These are phyloP conservation scores for Prunus armeniaca DNA, from an alignment of 306 rosid genomes.

Conservation along the genomic window DNA sequence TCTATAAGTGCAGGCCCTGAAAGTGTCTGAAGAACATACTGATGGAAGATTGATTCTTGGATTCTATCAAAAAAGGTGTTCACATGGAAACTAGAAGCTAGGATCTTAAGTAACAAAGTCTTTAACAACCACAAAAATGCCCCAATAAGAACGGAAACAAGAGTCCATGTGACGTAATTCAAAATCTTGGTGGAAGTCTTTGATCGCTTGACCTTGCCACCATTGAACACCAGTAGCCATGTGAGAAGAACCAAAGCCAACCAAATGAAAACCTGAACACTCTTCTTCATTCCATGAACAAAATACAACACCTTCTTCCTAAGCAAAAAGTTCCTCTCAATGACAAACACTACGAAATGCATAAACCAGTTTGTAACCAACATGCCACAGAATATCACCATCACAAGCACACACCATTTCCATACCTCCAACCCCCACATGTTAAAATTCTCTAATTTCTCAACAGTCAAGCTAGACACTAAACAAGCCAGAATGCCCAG, in stretches of 20 bases:
- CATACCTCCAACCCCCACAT: constrained; percentile 69
- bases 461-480: constrained; percentile 52
- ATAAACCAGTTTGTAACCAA: constrained; percentile 74
- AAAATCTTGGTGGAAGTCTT: constrained; percentile 39
- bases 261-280: constrained; percentile 75
- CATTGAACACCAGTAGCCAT: constrained; percentile 62
- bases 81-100: constrained; percentile 80
- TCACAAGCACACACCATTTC: constrained; percentile 81
- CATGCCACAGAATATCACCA: constrained; percentile 79
- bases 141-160: constrained; percentile 66
- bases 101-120: constrained; percentile 56
- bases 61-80: constrained; percentile 84
- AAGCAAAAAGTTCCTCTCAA: constrained; percentile 76
- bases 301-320: constrained; percentile 82
- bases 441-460: constrained; percentile 12
- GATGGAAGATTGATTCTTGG: constrained; percentile 83
- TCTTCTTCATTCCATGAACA: constrained; percentile 89
- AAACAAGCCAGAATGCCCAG: constrained; percentile 44
- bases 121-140: constrained; percentile 72
- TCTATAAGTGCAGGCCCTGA: constrained; percentile 68
- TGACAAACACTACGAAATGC: constrained; percentile 65
- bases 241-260: constrained; percentile 59
- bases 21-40: constrained; percentile 74
- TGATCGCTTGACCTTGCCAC: constrained; percentile 38
- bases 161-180: constrained; percentile 61